Percentiles rank a stretch among this genome's conserved stretches.
Evolutionary conservation across 305 asterid genomes (phyloP).

Genomic region (Fraxinus nigra): DNA sequence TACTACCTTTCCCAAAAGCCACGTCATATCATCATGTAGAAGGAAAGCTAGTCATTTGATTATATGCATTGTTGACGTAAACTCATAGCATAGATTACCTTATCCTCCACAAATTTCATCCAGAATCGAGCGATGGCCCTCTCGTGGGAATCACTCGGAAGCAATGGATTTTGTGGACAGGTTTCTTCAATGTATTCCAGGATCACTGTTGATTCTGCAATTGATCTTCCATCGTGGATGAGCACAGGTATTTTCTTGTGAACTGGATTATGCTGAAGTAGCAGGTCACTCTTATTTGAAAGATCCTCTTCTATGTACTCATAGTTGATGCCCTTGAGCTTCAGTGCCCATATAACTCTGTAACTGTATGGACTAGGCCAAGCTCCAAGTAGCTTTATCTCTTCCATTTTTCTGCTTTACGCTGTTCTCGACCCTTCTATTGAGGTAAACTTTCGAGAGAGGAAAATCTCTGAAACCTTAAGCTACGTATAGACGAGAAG

Average conservation of each 20-base stretch:
- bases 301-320: conserved; percentile 30
- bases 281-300: conserved; percentile 22
- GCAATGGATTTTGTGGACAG: conserved; percentile 30
- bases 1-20: neutral
- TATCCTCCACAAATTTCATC: conserved; percentile 24
- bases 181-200: conserved; percentile 38
- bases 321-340: conserved; percentile 18
- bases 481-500: conserved; percentile 77
- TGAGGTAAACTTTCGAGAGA: conserved; percentile 62
- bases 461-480: conserved; percentile 75
- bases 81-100: conserved; percentile 13
- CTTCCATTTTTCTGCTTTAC: conserved; percentile 2
- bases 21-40: neutral
- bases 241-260: conserved; percentile 30
- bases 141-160: conserved; percentile 24
- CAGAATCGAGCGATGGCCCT: conserved; percentile 36
- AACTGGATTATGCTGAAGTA: conserved; percentile 26
- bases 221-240: conserved; percentile 26
- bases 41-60: neutral
- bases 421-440: neutral
- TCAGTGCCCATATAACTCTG: conserved; percentile 24
- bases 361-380: conserved; percentile 24
- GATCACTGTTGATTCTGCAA: conserved; percentile 26
- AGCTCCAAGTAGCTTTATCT: conserved; percentile 16
- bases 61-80: neutral